Evolutionary conservation across 805 yeast species (phyloP).

Genomic region (Yarrowia porcina): DNA sequence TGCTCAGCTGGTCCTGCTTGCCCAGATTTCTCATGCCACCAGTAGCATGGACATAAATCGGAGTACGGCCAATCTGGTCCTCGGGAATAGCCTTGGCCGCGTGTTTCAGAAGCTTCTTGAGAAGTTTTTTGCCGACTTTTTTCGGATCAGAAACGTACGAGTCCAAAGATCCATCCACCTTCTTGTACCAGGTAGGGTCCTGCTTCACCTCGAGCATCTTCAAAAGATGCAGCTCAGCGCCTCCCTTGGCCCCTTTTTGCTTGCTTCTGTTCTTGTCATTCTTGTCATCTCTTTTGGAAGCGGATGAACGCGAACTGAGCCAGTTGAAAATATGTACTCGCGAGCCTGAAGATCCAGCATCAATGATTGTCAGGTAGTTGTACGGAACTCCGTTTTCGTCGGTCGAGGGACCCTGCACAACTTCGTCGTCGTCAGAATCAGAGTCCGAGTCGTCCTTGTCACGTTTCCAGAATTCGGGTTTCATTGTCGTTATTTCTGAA

Average conservation of each 20-base stretch:
- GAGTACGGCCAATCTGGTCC: constrained; percentile 37
- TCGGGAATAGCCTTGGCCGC: constrained; percentile 7
- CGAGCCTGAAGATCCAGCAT: constrained; percentile 92
- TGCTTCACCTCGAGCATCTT: constrained; percentile 27
- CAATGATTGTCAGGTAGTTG: constrained; percentile 58
- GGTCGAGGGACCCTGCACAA: constrained; percentile 1
- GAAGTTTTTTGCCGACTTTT: constrained; percentile 67
- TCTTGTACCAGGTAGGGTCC: constrained; percentile 56
- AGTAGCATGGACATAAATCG: constrained; percentile 84
- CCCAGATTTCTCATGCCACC: constrained; percentile 92
- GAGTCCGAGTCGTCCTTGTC: neutral
- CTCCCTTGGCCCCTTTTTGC: constrained; percentile 18
- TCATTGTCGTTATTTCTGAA: neutral
- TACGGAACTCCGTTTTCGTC: constrained; percentile 16
- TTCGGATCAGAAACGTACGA: constrained; percentile 42
- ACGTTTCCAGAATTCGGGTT: neutral
- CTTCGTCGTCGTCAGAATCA: neutral
- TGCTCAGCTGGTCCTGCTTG: constrained; percentile 47
- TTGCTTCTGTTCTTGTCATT: constrained; percentile 18
- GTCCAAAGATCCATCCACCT: constrained; percentile 83
- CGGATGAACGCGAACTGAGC: neutral
- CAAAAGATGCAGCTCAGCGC: neutral
- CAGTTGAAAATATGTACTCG: constrained; percentile 71
- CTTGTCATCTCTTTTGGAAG: neutral
- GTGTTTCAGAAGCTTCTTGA: constrained; percentile 38